Evolutionary conservation across 768 basidiomycete species (phyloP), one percentile per base, ranked within the genome.

Genomic region (Jaapia argillacea): DNA sequence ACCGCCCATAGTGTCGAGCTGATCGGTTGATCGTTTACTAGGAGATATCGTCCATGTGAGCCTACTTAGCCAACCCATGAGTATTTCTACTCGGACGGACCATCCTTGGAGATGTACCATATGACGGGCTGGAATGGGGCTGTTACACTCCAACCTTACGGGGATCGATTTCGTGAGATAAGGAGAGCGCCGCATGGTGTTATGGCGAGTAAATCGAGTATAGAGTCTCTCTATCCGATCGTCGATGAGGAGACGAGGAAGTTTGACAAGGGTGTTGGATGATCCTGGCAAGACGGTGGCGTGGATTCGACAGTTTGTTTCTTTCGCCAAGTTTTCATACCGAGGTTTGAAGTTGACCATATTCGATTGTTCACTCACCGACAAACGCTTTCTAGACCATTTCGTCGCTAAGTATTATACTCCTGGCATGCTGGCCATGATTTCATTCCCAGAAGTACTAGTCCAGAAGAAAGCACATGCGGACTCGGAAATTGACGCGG

Each of bases 401-500:
- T 7, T 38, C 37, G 10, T 7, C 22, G 13, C 10, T n/a, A n/a
- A n/a, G n/a, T n/a, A n/a, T n/a, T 22, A 12, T 7, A 10, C 10
- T 10, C 10, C 10, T 38, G n/a, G 7, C 37, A 61, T 63, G 51
- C 36, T 63, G 13, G 51, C 59, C 2, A 49, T 59, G 3, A 56
- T 61, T 49, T 50, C 55, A n/a, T 50, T 58, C 43, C 63, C 62
- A 0, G 47, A 56, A 7, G 44, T n/a, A n/a, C n/a, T n/a, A n/a
- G n/a, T 56, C 6, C 58, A 60, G 36, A 45, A 33, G 3, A 49
- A 48, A 22, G 61, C 58, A 6, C 60, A n/a, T n/a, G n/a, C n/a
- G n/a, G n/a, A 57, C 6, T 54, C 46, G 22, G 63, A 65, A 43
- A 42, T 65, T 7, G 63, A 65, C 43, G 61, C 61, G 3, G 60